phyloP scores from a whole-genome alignment of 345 rosid genomes.

The Reutealis trisperma region DNA sequence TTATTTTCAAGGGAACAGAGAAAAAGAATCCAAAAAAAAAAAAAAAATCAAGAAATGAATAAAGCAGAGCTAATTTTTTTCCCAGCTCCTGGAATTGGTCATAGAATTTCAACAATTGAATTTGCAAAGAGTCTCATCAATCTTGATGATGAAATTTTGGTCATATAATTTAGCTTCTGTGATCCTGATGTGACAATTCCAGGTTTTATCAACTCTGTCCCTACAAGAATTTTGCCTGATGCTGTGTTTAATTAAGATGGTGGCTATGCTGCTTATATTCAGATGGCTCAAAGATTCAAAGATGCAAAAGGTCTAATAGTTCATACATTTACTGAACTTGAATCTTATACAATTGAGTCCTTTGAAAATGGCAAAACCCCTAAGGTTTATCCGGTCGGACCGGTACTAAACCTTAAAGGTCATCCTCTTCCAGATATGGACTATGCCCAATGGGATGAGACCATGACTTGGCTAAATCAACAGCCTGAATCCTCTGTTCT shows the following conservation, averaged over 20 bases:
- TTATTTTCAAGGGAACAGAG: not conserved
- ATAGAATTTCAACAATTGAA: constrained; percentile 48
- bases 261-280: constrained; percentile 9
- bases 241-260: constrained; percentile 11
- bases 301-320: constrained; percentile 13
- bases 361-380: not conserved
- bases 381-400: constrained; percentile 7
- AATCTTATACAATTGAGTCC: not conserved
- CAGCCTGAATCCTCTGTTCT: constrained; percentile 25
- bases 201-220: constrained; percentile 14
- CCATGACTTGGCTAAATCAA: constrained; percentile 4
- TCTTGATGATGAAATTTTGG: too few species aligned
- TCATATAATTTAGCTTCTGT: constrained; percentile 7
- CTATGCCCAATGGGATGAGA: not conserved
- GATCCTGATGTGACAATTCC: constrained; percentile 12
- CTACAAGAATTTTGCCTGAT: not conserved
- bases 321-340: constrained; percentile 16
- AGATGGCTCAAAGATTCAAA: constrained; percentile 2
- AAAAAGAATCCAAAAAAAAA: constrained; percentile 20
- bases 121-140: constrained; percentile 10
- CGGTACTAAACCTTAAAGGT: constrained; percentile 5
- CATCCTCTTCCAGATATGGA: constrained; percentile 6
- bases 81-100: constrained; percentile 42
- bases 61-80: constrained; percentile 39
- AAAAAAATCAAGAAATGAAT: constrained; percentile 17